phyloP scores from a whole-genome alignment of 352 stramenopile species.

The Globisporangium apiculatum region DNA sequence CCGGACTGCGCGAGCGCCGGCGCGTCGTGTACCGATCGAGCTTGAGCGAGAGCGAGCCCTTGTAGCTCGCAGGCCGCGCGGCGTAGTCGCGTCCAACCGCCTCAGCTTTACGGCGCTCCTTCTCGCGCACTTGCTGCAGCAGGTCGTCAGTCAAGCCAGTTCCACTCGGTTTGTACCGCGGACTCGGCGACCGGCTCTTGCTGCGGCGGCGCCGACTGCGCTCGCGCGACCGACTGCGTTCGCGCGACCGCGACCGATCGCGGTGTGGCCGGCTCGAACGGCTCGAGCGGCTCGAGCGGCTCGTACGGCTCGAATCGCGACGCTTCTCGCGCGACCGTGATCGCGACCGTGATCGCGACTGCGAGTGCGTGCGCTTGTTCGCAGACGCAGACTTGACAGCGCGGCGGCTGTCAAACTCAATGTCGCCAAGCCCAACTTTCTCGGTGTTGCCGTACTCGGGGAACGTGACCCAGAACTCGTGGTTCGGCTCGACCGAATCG shows the following conservation, averaged over 20 bases:
- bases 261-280: constrained; percentile 22
- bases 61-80: constrained; percentile 87
- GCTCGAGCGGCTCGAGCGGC: no score
- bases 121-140: constrained; percentile 88
- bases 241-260: constrained; percentile 33
- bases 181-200: constrained; percentile 13
- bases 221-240: constrained; percentile 28
- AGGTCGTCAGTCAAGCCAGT: constrained; percentile 60
- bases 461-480: constrained; percentile 89
- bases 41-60: constrained; percentile 89
- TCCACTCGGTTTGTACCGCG: constrained; percentile 7
- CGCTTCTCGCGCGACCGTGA: constrained; percentile 32
- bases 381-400: constrained; percentile 1
- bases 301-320: constrained; percentile 13
- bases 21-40: constrained; percentile 83
- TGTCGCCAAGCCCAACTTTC: constrained; percentile 91
- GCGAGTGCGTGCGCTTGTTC: constrained; percentile 18
- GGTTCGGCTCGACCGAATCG: constrained; percentile 85
- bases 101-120: constrained; percentile 87
- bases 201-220: constrained; percentile 11
- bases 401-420: constrained; percentile 72
- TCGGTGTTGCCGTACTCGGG: constrained; percentile 96
- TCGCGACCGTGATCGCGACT: constrained; percentile 23
- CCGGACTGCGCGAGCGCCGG: constrained; percentile 57
- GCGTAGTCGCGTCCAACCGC: constrained; percentile 89